Percentiles rank a stretch among this genome's conserved stretches.
Conservation (phyloP, 768 basidiomycete species). For the Termitomyces sp. region DNA sequence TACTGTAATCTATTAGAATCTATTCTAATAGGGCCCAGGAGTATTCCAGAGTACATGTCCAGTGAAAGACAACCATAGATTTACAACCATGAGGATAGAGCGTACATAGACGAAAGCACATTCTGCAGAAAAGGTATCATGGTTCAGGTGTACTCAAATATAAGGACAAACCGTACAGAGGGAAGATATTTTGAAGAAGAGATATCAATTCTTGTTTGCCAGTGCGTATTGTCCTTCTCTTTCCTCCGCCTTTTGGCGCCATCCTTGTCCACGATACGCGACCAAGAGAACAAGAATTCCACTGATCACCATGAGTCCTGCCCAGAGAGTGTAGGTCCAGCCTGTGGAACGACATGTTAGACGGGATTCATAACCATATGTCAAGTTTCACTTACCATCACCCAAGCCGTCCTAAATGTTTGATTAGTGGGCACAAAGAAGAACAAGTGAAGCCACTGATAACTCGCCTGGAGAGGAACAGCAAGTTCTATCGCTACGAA, state of each 20-base stretch:
- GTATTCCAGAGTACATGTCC: background rate
- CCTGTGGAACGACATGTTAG: slow-evolving; percentile 25
- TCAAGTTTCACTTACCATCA: slow-evolving; percentile 50
- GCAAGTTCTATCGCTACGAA: slow-evolving; percentile 74
- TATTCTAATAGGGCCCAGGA: background rate
- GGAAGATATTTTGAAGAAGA: background rate
- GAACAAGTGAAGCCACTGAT: background rate
- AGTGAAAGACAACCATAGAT: background rate
- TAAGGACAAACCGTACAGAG: background rate
- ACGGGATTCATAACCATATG: background rate
- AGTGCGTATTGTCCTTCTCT: slow-evolving; percentile 28
- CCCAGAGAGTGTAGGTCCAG: slow-evolving; percentile 72
- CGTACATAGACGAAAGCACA: background rate
- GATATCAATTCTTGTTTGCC: background rate
- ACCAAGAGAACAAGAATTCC: slow-evolving; percentile 59
- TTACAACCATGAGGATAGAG: background rate
- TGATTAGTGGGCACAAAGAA: background rate
- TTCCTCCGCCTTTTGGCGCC: slow-evolving; percentile 53
- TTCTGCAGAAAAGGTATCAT: background rate
- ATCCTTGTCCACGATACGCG: slow-evolving; percentile 52
- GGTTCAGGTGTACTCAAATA: background rate
- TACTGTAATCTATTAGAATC: background rate
- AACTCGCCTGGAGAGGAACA: slow-evolving; percentile 64
- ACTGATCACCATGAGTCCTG: slow-evolving; percentile 46
- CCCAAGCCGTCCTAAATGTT: slow-evolving; percentile 56